Evolutionary conservation across 2,329 filamentous ascomycete species (phyloP).

Genomic region (Microdochium nivale): DNA sequence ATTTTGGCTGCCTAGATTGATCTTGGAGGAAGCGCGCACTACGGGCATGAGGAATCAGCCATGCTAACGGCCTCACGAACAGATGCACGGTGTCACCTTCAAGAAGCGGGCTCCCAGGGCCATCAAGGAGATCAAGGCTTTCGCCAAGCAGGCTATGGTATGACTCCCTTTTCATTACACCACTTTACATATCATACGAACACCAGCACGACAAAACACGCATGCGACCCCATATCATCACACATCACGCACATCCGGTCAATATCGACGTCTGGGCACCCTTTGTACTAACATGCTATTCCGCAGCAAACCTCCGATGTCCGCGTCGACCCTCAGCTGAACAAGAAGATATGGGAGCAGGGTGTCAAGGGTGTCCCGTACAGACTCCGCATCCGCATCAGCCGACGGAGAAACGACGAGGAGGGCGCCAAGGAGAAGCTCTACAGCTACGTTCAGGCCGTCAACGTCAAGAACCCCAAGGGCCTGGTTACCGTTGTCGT

Average conservation of each 20-base stretch:
- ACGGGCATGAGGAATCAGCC: neutral
- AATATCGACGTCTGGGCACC: constrained; percentile 1
- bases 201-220: constrained; percentile 4
- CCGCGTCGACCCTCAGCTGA: constrained; percentile 95
- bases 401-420: constrained; percentile 99
- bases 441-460: constrained; percentile 98
- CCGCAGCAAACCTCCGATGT: constrained; percentile 88
- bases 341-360: constrained; percentile 99
- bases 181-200: constrained; percentile 1
- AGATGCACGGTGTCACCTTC: constrained; percentile 97
- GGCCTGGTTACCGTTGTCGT: constrained; percentile 90
- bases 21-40: neutral
- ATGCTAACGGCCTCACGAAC: constrained; percentile 19
- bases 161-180: constrained; percentile 26
- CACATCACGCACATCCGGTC: neutral
- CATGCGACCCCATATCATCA: constrained; percentile 1
- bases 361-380: constrained; percentile 98
- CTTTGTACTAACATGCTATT: constrained; percentile 12
- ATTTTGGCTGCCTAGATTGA: too few species aligned
- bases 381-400: constrained; percentile 96
- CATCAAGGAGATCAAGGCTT: constrained; percentile 99
- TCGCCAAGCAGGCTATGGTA: constrained; percentile 95
- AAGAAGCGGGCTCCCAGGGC: constrained; percentile 98
- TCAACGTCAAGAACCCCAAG: constrained; percentile 99
- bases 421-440: constrained; percentile 99